These are phyloP conservation scores for Biscutella auriculata DNA, from an alignment of 441 rosid species.

Conservation along the genomic window DNA sequence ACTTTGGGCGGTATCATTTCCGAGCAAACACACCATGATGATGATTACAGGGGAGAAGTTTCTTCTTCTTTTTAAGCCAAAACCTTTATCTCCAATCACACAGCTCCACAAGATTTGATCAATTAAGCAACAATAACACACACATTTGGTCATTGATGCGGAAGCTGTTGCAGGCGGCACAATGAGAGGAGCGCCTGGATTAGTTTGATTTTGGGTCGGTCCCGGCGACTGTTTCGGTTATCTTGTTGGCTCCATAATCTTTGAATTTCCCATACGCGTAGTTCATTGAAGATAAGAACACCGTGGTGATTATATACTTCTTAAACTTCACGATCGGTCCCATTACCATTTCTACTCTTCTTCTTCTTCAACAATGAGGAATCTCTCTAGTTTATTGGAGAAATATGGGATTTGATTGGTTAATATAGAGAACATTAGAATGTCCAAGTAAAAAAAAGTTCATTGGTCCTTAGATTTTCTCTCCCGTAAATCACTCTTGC, in stretches of 20 bases:
- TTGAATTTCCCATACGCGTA: constrained; percentile 17
- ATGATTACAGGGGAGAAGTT: no score
- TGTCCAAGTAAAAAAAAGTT: neutral
- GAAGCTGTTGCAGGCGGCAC: constrained; percentile 59
- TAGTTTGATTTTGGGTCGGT: constrained; percentile 5
- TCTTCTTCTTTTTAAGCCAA: no score
- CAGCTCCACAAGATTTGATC: constrained; percentile 33
- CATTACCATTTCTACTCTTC: neutral
- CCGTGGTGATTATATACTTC: constrained; percentile 21
- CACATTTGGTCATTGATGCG: constrained; percentile 61
- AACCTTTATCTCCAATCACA: constrained; percentile 42
- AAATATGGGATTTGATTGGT: neutral
- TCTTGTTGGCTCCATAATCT: constrained; percentile 22
- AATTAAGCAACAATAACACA: constrained; percentile 30
- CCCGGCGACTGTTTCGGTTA: constrained; percentile 17
- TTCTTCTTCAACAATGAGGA: neutral
- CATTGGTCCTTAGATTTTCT: neutral
- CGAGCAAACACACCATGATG: no score
- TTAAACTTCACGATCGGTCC: constrained; percentile 22
- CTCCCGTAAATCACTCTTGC: constrained; percentile 1
- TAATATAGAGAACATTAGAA: constrained; percentile 2
- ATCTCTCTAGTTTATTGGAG: neutral
- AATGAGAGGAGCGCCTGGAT: neutral
- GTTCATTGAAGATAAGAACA: constrained; percentile 20
- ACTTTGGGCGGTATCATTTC: no score